Evolutionary conservation across 208 protist genomes (phyloP), one percentile per base, ranked within the genome.

Genomic region (Leishmania major): DNA sequence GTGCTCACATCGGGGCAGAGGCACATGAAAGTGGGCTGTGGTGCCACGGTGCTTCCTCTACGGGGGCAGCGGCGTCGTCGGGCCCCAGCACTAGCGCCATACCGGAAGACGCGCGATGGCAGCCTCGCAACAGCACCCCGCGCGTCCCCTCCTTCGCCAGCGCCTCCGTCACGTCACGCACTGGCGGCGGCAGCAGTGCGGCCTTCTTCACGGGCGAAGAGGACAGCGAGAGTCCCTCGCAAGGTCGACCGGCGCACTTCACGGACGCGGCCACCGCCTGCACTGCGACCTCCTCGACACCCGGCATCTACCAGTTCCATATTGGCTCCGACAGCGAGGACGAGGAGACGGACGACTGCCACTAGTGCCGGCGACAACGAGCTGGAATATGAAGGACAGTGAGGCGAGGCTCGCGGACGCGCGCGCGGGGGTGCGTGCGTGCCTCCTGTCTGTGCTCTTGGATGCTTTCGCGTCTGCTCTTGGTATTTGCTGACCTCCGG

Each of bases 311-410:
- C 60, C 53, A 72, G 60, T 86, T 86, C 43, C 83, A 86, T 45
- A 82, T 86, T 45, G 83, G 64, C 28, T 86, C 83, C 11, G 78
- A 67, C 25, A 86, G 83, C 35, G 83, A 85, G 51, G 71, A 66
- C 3, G 73, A 70, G 13, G 49, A 45, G 37, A 49, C 70, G 75
- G 4, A 47, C 6, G 59, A 28, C n/a, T 31, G 59, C 59, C 59
- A 64, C 28, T 28, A 64, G 28, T 11, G 17, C 17, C 17, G 28
- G 15, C 15, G 64, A 6, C 64, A 69, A 43, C 25, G 73, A 11
- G 28, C 55, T 43, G 25, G 62, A 53, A 62, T 2, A 57, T 19
- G 51, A 77, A 25, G 51, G 8, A 15, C 17, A 62, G 3, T 57
- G 37, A 51, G 43, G 4, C n/a, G 37, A 28, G n/a, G 5, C 75